A percentile compares a stretch with the other conserved stretches of the same genome.
phyloP scores from a whole-genome alignment of 495 filamentous ascomycete species.

The Aspergillus coremiiformis region DNA sequence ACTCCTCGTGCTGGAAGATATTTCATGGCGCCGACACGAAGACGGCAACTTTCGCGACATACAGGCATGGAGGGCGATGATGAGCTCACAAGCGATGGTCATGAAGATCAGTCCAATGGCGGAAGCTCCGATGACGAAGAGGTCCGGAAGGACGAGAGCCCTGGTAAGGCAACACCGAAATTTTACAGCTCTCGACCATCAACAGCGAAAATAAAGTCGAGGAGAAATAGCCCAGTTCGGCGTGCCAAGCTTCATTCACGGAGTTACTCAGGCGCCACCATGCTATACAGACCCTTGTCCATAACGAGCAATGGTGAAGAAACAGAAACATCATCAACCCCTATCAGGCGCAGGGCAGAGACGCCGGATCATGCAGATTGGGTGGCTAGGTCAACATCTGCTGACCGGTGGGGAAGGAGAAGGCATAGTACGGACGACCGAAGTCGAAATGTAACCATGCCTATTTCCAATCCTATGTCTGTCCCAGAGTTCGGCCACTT shows the following conservation, averaged over 20 bases:
- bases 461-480: constrained; percentile 45
- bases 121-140: constrained; percentile 29
- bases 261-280: constrained; percentile 69
- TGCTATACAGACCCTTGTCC: constrained; percentile 51
- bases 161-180: constrained; percentile 28
- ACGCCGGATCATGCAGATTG: constrained; percentile 18
- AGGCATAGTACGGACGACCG: constrained; percentile 18
- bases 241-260: constrained; percentile 37
- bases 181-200: constrained; percentile 43
- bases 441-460: constrained; percentile 44
- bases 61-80: constrained; percentile 84
- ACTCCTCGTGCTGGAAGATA: constrained; percentile 20
- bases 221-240: constrained; percentile 33
- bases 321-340: constrained; percentile 28
- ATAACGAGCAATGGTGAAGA: constrained; percentile 44
- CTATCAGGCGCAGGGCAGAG: constrained; percentile 16
- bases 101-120: constrained; percentile 44
- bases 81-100: constrained; percentile 75
- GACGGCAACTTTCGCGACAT: constrained; percentile 42
- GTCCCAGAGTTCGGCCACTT: constrained; percentile 43
- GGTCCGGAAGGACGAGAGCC: constrained; percentile 16
- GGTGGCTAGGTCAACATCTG: constrained; percentile 17
- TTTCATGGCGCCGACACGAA: constrained; percentile 18
- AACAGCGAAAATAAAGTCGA: constrained; percentile 32
- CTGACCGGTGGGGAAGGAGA: constrained; percentile 23